phyloP scores from a whole-genome alignment of 352 stramenopile species.

The Globisporangium paddicum region DNA sequence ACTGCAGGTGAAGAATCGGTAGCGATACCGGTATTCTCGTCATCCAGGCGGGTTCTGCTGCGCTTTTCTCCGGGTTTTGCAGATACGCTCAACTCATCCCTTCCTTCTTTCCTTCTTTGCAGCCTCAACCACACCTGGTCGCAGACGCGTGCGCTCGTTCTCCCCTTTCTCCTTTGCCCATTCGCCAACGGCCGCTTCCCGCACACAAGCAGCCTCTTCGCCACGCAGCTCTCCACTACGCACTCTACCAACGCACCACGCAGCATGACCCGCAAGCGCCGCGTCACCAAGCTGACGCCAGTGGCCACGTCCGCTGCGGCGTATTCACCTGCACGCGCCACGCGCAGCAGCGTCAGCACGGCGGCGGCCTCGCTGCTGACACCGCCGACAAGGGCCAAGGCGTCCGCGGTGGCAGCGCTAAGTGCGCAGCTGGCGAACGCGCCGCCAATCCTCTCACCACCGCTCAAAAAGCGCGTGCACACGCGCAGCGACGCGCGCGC shows the following conservation, averaged over 20 bases:
- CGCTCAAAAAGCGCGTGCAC: conserved; percentile 44
- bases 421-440: neutral
- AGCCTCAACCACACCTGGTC: conserved; percentile 3
- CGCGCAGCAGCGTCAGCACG: neutral
- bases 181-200: conserved; percentile 17
- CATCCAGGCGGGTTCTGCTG: neutral
- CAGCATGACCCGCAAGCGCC: conserved; percentile 17
- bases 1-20: conserved; percentile 4
- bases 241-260: neutral
- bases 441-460: conserved; percentile 36
- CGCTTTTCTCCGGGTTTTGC: conserved; percentile 8
- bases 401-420: neutral
- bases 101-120: conserved; percentile 2
- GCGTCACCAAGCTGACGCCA: conserved; percentile 1
- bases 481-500: conserved; percentile 26
- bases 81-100: conserved; percentile 1
- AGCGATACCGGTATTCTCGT: conserved; percentile 15
- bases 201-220: neutral
- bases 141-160: neutral
- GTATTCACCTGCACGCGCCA: conserved; percentile 1
- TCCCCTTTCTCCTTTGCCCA: neutral
- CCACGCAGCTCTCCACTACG: neutral
- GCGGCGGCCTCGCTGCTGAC: neutral
- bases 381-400: neutral
- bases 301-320: neutral